Evolutionary conservation across 2,329 filamentous ascomycete species (phyloP).

Genomic region (Emergomyces orientalis): DNA sequence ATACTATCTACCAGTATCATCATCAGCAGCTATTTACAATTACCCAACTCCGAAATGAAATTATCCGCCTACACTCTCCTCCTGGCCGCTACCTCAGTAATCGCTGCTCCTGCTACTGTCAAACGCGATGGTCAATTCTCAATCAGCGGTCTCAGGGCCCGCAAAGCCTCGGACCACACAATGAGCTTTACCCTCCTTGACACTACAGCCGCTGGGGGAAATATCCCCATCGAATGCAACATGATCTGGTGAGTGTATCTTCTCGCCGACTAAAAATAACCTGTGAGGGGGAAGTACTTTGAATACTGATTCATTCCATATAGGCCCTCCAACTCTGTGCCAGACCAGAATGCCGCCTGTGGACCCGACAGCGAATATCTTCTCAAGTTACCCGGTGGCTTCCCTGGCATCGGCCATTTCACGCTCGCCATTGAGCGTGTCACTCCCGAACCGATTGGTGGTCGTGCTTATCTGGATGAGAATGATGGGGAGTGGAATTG

Average conservation of each 20-base stretch:
- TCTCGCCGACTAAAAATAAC: not conserved
- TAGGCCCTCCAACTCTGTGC: not conserved
- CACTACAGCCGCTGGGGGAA: not conserved
- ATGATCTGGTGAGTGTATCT: not conserved
- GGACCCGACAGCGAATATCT: conserved; percentile 16
- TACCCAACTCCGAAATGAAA: not conserved
- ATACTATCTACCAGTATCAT: not conserved
- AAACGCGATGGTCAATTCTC: not conserved
- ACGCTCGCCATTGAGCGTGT: not conserved
- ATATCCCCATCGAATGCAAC: not conserved
- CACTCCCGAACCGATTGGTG: not conserved
- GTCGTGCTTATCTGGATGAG: conserved; percentile 1
- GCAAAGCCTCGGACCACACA: not conserved
- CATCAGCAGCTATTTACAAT: not conserved
- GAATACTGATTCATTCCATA: not conserved
- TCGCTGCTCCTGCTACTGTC: not conserved
- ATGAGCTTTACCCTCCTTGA: not conserved
- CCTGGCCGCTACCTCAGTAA: not conserved
- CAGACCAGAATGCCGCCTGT: conserved; percentile 21
- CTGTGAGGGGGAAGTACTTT: not conserved
- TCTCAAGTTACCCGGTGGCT: conserved; percentile 25
- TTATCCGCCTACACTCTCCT: not conserved
- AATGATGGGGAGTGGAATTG: conserved; percentile 4
- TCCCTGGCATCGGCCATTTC: conserved; percentile 21
- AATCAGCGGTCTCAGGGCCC: not conserved